Evolutionary conservation across 208 protist genomes (phyloP).

Genomic region (Leishmania arabica): DNA sequence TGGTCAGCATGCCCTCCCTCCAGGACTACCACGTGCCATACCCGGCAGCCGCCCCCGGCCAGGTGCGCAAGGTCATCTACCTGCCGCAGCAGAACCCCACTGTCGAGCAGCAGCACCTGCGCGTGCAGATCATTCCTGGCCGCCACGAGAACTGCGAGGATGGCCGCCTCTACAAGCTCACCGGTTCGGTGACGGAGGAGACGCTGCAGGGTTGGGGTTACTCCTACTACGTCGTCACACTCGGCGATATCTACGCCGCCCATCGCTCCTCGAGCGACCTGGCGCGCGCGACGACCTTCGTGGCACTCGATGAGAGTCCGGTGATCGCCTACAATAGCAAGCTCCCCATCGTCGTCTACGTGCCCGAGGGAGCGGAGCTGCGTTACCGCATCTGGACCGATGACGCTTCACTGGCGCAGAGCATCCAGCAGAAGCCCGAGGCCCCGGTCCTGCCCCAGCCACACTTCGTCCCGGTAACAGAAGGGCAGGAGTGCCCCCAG

Average conservation of each 20-base stretch:
- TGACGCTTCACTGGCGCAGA: not conserved
- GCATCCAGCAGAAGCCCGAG: not conserved
- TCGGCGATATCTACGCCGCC: constrained; percentile 31
- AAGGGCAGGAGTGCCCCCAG: not conserved
- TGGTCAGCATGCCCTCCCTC: constrained; percentile 37
- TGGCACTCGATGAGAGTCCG: constrained; percentile 31
- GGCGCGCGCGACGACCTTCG: constrained; percentile 34
- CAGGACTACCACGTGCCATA: constrained; percentile 67
- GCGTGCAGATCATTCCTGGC: constrained; percentile 72
- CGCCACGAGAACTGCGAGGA: constrained; percentile 53
- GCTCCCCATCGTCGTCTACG: constrained; percentile 60
- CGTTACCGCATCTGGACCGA: constrained; percentile 56
- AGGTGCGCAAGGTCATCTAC: constrained; percentile 79
- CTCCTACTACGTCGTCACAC: constrained; percentile 43
- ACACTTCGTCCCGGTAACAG: not conserved
- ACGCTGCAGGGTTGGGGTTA: constrained; percentile 64
- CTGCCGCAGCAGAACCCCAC: constrained; percentile 42
- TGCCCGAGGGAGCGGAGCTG: constrained; percentile 47
- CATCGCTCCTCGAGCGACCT: constrained; percentile 19
- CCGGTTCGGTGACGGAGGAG: constrained; percentile 44
- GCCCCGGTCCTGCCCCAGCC: not conserved
- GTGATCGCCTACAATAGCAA: constrained; percentile 50
- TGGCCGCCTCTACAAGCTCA: constrained; percentile 48
- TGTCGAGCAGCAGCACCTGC: constrained; percentile 45
- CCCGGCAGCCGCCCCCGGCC: constrained; percentile 53